These are phyloP conservation scores for Achaetomium macrosporum DNA, from an alignment of 2,329 filamentous ascomycete genomes.

Conservation along the genomic window DNA sequence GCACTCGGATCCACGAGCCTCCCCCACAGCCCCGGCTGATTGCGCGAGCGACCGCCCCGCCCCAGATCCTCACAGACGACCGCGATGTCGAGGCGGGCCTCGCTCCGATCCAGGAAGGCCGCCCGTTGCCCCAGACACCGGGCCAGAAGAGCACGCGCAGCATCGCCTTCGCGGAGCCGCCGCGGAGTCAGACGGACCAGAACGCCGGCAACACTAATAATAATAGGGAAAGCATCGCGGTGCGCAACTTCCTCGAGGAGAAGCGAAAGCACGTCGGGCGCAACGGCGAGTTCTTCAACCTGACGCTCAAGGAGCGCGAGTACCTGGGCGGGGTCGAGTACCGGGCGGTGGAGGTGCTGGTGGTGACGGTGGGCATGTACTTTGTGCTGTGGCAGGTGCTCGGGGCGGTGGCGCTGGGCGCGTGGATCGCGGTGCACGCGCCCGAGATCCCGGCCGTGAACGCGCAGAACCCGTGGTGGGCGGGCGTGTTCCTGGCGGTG, in stretches of 20 bases:
- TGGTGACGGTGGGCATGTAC: constrained; percentile 56
- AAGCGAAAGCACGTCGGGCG: constrained; percentile 36
- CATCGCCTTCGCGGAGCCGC: constrained; percentile 21
- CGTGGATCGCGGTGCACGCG: constrained; percentile 49
- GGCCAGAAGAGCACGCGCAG: neutral
- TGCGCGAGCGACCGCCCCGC: neutral
- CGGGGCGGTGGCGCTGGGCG: constrained; percentile 53
- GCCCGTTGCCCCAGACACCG: neutral
- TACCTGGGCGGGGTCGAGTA: constrained; percentile 59
- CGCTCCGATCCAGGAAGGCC: neutral
- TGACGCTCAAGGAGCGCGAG: constrained; percentile 49
- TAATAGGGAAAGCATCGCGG: constrained; percentile 15
- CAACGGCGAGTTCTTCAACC: constrained; percentile 50
- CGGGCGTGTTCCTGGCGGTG: constrained; percentile 60
- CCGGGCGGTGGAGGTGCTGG: constrained; percentile 53
- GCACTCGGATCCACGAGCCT: neutral
- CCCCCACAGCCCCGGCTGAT: neutral
- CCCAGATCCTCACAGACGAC: neutral
- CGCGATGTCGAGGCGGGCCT: constrained; percentile 8
- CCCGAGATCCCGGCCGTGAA: constrained; percentile 45
- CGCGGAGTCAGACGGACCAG: neutral
- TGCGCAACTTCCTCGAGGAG: constrained; percentile 32
- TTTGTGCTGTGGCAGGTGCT: constrained; percentile 54
- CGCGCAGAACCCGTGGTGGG: constrained; percentile 61
- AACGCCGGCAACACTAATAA: neutral